phyloP scores from a whole-genome alignment of 2,329 filamentous ascomycete species.

The Colletotrichum lini region DNA sequence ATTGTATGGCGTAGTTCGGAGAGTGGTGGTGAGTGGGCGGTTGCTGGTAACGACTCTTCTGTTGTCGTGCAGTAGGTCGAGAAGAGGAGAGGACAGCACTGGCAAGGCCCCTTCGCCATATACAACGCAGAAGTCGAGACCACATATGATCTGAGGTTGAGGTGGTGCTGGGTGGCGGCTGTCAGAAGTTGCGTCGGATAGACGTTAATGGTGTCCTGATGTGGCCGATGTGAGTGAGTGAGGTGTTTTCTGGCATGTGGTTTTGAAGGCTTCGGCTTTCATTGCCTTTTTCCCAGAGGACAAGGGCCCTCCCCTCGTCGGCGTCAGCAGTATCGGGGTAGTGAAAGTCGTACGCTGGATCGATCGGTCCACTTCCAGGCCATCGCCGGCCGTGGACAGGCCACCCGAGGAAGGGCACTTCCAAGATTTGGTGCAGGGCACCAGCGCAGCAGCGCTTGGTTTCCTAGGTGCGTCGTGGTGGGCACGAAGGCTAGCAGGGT shows the following conservation, averaged over 20 bases:
- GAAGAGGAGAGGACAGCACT: no score
- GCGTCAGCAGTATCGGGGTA: background rate
- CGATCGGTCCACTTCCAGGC: constrained; percentile 34
- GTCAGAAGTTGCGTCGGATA: background rate
- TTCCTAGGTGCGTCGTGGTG: constrained; percentile 16
- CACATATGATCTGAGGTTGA: constrained; percentile 11
- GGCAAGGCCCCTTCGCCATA: no score
- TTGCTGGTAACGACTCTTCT: background rate
- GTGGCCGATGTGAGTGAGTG: constrained; percentile 25
- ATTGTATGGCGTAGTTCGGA: background rate
- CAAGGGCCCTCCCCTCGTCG: constrained; percentile 11
- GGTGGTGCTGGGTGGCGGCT: constrained; percentile 2
- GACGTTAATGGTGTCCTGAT: constrained; percentile 17
- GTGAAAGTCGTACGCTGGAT: constrained; percentile 30
- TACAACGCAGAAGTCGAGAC: constrained; percentile 7
- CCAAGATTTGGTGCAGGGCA: constrained; percentile 32
- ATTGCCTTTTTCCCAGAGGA: constrained; percentile 16
- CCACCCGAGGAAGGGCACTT: constrained; percentile 29
- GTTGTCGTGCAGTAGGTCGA: background rate
- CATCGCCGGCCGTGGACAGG: constrained; percentile 32
- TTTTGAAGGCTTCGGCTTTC: constrained; percentile 12
- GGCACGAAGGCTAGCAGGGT: constrained; percentile 33
- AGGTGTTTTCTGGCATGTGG: constrained; percentile 47
- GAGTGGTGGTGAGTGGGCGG: background rate
- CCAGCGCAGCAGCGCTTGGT: constrained; percentile 10